phyloP scores from a whole-genome alignment of 2,329 filamentous ascomycete genomes.

The Colletotrichum cuscutae region DNA sequence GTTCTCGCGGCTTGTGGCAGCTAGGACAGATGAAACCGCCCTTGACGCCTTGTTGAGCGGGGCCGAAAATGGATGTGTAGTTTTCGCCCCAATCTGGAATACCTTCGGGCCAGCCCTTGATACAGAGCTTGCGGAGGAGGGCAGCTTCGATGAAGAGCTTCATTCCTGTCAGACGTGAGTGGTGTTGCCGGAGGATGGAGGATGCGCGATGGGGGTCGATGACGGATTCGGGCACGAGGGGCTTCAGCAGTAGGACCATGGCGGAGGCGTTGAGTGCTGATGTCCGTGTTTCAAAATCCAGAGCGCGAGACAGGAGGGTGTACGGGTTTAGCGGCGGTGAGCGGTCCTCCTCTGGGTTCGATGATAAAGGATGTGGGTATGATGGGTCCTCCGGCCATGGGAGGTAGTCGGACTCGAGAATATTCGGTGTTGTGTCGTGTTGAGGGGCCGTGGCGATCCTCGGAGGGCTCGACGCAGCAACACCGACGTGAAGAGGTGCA shows the following conservation, averaged over 20 bases:
- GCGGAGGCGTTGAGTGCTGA: conserved; percentile 69
- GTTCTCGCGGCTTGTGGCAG: conserved; percentile 67
- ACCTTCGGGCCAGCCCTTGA: conserved; percentile 64
- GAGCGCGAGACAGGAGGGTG: conserved; percentile 60
- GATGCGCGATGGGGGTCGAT: conserved; percentile 66
- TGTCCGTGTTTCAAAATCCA: conserved; percentile 65
- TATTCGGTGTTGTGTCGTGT: conserved; percentile 51
- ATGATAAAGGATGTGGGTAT: conserved; percentile 59
- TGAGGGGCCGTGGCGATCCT: conserved; percentile 44
- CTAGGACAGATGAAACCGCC: conserved; percentile 64
- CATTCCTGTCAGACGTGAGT: conserved; percentile 68
- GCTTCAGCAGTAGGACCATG: conserved; percentile 69
- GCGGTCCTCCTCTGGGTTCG: conserved; percentile 8
- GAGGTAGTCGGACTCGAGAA: conserved; percentile 69
- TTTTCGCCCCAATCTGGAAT: conserved; percentile 64
- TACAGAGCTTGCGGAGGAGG: conserved; percentile 69
- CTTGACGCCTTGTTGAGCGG: conserved; percentile 65
- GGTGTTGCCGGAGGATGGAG: conserved; percentile 68
- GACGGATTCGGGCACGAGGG: conserved; percentile 63
- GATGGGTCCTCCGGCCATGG: conserved; percentile 67
- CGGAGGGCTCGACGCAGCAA: conserved; percentile 38
- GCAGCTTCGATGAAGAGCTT: conserved; percentile 69
- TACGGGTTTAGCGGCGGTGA: conserved; percentile 64
- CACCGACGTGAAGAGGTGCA: conserved; percentile 33
- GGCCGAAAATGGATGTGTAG: conserved; percentile 64